Percentiles rank a stretch among this genome's conserved stretches.
Evolutionary conservation across 495 filamentous ascomycete species (phyloP).

Genomic region (Penicillium lagena): DNA sequence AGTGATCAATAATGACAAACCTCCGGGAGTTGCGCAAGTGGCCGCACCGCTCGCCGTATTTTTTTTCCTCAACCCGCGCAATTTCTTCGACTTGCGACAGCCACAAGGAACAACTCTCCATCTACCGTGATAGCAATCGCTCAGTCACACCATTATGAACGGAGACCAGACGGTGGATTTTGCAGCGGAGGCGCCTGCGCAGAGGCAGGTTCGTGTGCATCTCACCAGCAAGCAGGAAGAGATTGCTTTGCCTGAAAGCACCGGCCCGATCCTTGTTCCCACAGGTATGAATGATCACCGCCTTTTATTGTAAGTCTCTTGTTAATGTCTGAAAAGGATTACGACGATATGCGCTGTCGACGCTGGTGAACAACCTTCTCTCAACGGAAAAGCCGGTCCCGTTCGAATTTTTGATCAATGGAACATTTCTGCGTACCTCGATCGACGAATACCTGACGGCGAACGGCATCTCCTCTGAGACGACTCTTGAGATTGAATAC

Average conservation of each 20-base stretch:
- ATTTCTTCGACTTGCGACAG: constrained; percentile 26
- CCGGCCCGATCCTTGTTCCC: constrained; percentile 57
- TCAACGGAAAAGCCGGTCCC: constrained; percentile 72
- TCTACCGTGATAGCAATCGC: constrained; percentile 6
- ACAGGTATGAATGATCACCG: constrained; percentile 42
- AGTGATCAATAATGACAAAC: constrained; percentile 1
- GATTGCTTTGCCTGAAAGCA: constrained; percentile 53
- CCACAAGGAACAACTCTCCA: constrained; percentile 13
- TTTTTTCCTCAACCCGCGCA: constrained; percentile 30
- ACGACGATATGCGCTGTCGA: constrained; percentile 83
- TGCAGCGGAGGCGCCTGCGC: constrained; percentile 22
- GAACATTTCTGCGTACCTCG: constrained; percentile 79
- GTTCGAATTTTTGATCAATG: constrained; percentile 93
- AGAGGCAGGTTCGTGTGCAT: constrained; percentile 55
- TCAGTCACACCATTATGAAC: constrained; percentile 23
- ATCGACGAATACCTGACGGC: constrained; percentile 82
- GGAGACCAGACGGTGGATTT: constrained; percentile 13
- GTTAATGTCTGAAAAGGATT: constrained; percentile 47
- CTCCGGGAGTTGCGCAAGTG: constrained; percentile 37
- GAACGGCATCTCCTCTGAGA: constrained; percentile 84
- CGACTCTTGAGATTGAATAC: constrained; percentile 83
- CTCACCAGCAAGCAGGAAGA: constrained; percentile 53
- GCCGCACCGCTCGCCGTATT: constrained; percentile 42
- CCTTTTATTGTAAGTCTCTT: constrained; percentile 9
- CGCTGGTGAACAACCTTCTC: constrained; percentile 88